Base-by-base conservation (phyloP, 2,329 filamentous ascomycete species). In the Penicillium janthinellum region DNA sequence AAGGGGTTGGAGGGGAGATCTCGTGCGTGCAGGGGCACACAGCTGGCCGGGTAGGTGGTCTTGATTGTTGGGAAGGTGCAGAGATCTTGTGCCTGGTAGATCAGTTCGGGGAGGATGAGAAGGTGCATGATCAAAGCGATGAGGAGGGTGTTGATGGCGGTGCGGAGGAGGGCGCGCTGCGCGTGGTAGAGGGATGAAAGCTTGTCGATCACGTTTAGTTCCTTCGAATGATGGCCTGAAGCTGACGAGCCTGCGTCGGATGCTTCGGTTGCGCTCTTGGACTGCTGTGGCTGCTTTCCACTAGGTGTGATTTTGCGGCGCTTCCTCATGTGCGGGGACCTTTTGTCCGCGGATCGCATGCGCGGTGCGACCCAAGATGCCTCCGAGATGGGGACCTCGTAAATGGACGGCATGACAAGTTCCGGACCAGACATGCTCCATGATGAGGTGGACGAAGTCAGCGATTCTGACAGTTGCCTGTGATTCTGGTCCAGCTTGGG, bases 361-460 rank as follows among this genome's bases (percentile, higher is more conserved):
- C 62, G 59, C 22, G 72, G 71, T 25, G 69, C 71, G 25, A 75
- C 63, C 73, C 73, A 75, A 38, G 73, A 75, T 25, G 59, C 69
- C 51, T 75, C 72, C 22, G 69, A 64, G 41, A 72, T 67, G 6
- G 72, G 68, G 3, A 68, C 66, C 51, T 77, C 73, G 61, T 70
- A 72, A 48, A 77, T 76, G 4, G 75, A 77, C 4, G 75, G 75
- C 75, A 77, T 77, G 22, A 77, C 73, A 6, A 77, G 70, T 56
- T 77, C 74, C 1, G 75, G 75, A 4, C 75, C 75, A 12, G 73
- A 69, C 47, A 70, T 60, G 5, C 60, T 61, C 62, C 59, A 67
- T 48, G 70, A 72, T 11, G 72, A 74, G 38, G 52, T 35, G 34
- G 52, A 55, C 6, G 67, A 64, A 10, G 61, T 55, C 34, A 67